These are phyloP conservation scores for Aspergillus hiratsukae DNA, from an alignment of 2,329 filamentous ascomycete genomes.

Conservation along the genomic window DNA sequence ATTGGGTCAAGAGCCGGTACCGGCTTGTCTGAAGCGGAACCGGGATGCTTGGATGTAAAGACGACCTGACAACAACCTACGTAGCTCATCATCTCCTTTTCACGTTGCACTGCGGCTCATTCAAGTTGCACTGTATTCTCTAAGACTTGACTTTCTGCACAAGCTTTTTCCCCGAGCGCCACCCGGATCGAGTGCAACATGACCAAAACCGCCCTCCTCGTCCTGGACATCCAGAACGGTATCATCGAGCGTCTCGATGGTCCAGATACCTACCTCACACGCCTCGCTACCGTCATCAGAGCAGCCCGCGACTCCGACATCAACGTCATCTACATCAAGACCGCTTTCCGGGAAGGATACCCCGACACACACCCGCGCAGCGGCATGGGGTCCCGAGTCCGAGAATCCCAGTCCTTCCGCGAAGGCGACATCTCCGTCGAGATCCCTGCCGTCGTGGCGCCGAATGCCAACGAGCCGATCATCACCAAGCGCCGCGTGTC, in stretches of 20 bases:
- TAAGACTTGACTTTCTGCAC: not conserved
- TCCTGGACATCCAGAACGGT: conserved; percentile 35
- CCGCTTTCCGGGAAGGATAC: conserved; percentile 28
- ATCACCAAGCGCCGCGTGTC: conserved; percentile 35
- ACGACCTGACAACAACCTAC: not conserved
- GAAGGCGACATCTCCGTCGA: conserved; percentile 20
- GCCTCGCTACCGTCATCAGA: conserved; percentile 14
- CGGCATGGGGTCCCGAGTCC: conserved; percentile 14
- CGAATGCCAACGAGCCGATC: conserved; percentile 22
- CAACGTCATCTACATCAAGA: conserved; percentile 31
- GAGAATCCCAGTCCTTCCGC: conserved; percentile 17
- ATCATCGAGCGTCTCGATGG: conserved; percentile 20
- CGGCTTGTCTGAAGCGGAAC: not conserved
- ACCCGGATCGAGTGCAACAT: conserved; percentile 11
- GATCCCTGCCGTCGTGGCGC: conserved; percentile 17
- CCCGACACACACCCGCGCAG: conserved; percentile 28
- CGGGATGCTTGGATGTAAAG: not conserved
- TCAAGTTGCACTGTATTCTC: not conserved
- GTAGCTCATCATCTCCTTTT: not conserved
- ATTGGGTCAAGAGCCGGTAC: not conserved
- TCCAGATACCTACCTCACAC: conserved; percentile 21
- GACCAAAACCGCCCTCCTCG: conserved; percentile 28
- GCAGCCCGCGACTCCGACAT: conserved; percentile 23
- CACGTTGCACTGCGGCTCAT: not conserved
- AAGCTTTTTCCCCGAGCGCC: not conserved